phyloP scores from a whole-genome alignment of 768 basidiomycete genomes.

The Rhodotorula babjevae region DNA sequence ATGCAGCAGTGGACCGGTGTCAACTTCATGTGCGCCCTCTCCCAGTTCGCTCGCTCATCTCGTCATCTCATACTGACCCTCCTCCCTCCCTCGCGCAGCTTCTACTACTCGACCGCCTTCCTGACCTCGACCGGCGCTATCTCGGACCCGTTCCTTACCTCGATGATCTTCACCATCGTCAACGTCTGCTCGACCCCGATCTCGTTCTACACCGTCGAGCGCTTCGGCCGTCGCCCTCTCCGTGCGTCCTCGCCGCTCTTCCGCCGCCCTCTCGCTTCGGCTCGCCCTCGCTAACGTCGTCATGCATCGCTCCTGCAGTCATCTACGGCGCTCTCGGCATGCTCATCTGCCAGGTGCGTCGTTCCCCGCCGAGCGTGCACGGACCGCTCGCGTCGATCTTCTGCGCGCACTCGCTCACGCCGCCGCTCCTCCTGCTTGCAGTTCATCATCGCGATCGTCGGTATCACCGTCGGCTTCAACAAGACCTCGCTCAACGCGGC shows the following conservation, averaged over 20 bases:
- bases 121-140: conserved; percentile 40
- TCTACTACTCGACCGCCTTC: conserved; percentile 47
- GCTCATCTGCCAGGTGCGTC: conserved; percentile 68
- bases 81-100: conserved; percentile 38
- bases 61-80: background rate
- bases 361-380: too few relatives aligned
- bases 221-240: conserved; percentile 73
- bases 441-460: conserved; percentile 68
- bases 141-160: conserved; percentile 39
- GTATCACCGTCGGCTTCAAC: conserved; percentile 49
- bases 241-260: background rate
- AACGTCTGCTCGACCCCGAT: conserved; percentile 66
- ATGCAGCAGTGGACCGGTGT: conserved; percentile 64
- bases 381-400: too few relatives aligned
- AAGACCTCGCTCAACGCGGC: conserved; percentile 45
- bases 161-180: conserved; percentile 49
- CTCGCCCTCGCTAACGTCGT: too few relatives aligned
- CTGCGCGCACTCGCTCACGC: too few relatives aligned
- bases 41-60: conserved; percentile 22
- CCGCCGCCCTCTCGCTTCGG: too few relatives aligned
- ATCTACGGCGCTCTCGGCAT: conserved; percentile 66
- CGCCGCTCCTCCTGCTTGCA: conserved; percentile 57
- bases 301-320: background rate
- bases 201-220: conserved; percentile 75
- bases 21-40: conserved; percentile 40